Evolutionary conservation across 257 asterid genomes (phyloP).

Genomic region (Nicotiana tabacum): DNA sequence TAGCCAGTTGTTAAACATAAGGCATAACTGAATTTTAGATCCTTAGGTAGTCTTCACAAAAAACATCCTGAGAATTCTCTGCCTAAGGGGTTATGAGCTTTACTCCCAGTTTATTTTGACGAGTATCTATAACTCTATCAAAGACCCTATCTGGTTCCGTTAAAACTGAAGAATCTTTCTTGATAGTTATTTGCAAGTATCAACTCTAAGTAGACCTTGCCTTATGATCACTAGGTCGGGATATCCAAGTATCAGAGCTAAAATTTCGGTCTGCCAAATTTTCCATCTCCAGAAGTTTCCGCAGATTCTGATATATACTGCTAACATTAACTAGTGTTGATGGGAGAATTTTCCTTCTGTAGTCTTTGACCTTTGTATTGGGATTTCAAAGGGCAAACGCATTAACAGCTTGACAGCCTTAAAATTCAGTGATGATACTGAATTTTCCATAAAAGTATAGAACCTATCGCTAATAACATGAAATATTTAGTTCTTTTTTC

Average conservation of each 20-base stretch:
- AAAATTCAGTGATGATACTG: too few species aligned
- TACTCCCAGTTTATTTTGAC: neutral
- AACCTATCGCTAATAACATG: neutral
- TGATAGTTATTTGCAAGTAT: neutral
- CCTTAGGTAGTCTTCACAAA: neutral
- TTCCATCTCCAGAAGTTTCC: neutral
- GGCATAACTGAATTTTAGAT: neutral
- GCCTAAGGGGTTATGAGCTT: neutral
- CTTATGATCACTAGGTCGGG: neutral
- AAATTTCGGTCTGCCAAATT: neutral
- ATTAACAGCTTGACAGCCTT: too few species aligned
- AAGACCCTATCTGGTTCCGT: neutral
- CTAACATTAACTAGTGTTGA: neutral
- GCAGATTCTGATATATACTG: neutral
- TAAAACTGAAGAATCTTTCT: neutral
- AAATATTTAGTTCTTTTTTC: neutral
- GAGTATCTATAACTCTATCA: neutral
- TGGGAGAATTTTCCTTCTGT: neutral
- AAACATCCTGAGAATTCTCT: neutral
- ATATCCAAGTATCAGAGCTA: neutral
- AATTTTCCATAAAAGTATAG: neutral
- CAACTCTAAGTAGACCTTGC: neutral
- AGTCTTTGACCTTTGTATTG: neutral
- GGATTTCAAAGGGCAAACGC: neutral
- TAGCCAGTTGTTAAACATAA: neutral